phyloP scores from a whole-genome alignment of 1,284 basidiomycete species.

The Ceratobasidium sp. region DNA sequence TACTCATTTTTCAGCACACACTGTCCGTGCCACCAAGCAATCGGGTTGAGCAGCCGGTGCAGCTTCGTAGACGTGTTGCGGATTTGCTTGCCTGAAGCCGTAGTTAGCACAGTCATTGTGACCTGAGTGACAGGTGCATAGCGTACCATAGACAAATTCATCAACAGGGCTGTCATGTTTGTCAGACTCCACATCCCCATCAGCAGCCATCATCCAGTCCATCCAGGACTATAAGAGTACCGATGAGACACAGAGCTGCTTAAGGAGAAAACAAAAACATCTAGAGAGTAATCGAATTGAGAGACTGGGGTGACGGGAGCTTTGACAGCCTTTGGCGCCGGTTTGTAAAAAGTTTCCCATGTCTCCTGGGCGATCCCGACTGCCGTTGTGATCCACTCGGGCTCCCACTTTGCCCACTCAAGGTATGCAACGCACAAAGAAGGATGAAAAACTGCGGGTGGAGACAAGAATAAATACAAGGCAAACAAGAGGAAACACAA shows the following conservation, averaged over 20 bases:
- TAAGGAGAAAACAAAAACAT: neutral
- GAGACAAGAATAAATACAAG: neutral
- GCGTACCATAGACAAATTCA: neutral
- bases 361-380: neutral
- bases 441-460: neutral
- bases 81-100: no score
- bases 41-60: neutral
- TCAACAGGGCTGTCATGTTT: neutral
- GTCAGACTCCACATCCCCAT: neutral
- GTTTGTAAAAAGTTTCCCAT: neutral
- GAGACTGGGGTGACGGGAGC: neutral
- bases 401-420: neutral
- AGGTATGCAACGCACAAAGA: neutral
- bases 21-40: constrained; percentile 16
- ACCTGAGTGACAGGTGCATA: neutral
- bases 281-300: neutral
- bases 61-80: no score
- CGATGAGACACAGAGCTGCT: neutral
- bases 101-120: no score
- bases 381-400: neutral
- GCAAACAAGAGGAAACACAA: neutral
- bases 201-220: neutral
- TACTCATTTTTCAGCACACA: neutral
- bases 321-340: neutral
- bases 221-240: neutral